Evolutionary conservation across 768 basidiomycete species (phyloP).

Genomic region (Strobilomyces echinocephalus): DNA sequence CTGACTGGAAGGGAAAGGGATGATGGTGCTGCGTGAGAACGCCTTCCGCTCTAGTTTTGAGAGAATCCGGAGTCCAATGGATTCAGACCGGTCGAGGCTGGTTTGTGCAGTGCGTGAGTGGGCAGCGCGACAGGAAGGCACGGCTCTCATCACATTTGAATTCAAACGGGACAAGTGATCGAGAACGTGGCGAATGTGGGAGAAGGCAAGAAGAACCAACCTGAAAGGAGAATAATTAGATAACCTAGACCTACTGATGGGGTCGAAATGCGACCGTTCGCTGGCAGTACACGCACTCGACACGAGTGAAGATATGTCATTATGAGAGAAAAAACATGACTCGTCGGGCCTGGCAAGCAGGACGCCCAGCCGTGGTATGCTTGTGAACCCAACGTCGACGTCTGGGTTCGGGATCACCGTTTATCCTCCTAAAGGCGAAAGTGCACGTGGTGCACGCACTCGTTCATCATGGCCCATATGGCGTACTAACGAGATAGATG

Average conservation of each 20-base stretch:
- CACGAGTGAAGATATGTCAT: no score
- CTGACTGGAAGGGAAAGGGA: constrained; percentile 2
- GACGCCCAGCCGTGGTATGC: no score
- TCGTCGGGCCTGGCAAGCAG: no score
- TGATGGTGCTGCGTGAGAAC: not conserved
- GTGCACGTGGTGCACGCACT: no score
- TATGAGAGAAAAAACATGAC: no score
- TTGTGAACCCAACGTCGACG: no score
- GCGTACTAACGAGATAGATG: no score
- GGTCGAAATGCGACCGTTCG: constrained; percentile 26
- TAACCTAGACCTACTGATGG: constrained; percentile 57
- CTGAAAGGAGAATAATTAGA: constrained; percentile 4
- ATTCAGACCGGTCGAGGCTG: constrained; percentile 22
- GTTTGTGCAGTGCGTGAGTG: not conserved
- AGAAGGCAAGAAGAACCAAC: not conserved
- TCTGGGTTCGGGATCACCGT: no score
- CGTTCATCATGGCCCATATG: no score
- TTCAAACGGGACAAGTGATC: constrained; percentile 9
- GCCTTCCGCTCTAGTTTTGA: not conserved
- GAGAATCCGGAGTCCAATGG: not conserved
- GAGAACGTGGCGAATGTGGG: not conserved
- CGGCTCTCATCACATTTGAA: constrained; percentile 18
- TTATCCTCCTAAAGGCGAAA: no score
- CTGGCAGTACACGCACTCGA: no score
- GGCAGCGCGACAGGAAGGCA: not conserved